Evolutionary conservation across 2,329 filamentous ascomycete species (phyloP), one percentile per base, ranked within the genome.

Genomic region (Microsporum ferrugineum): DNA sequence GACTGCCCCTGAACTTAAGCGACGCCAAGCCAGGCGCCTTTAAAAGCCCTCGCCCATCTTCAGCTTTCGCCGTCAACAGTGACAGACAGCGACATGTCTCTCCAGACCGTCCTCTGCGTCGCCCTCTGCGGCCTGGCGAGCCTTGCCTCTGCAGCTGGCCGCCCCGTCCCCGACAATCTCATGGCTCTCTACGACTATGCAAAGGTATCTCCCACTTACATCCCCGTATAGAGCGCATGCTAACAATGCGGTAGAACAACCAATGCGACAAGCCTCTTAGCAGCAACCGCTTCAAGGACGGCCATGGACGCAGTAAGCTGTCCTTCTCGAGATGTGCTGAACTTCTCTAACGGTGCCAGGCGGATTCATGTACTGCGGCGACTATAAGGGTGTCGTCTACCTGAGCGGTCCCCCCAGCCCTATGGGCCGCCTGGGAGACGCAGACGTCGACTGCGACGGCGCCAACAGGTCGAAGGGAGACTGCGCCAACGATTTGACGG

Each of bases 381-480:
- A 63, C 39, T 55, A 53, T 17, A 27, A 59, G 3, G 62, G 62
- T 23, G 60, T 63, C 41, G 62, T 62, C 39, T 64, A 58, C 33
- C 34, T 57, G 41, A 61, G 41, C 14, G 45, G 27, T 51, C 61
- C 31, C 34, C 64, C 60, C 59, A 63, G 58, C 51, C 63, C 61
- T 12, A 61, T 10, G 23, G 45, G 17, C n/a, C 51, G n/a, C 2
- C 57, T 65, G 0, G 61, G 61, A 7, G 62, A 66, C 34, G 66
- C 65, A 62, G 66, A 67, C 56, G 62, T 66, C 31, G 49, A 55
- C 49, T 55, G 49, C n/a, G 31, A 64, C 64, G 58, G 65, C 65
- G 56, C 63, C 66, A 36, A 65, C 65, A 5, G 45, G 39, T 29
- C 49, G n/a, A n/a, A 36, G 12, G 49, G 49, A n/a, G 31, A 27